Percentiles rank a stretch among this genome's conserved stretches.
Conservation (phyloP, 192 early-diverging fungal genomes). For the Backusella westeae region DNA sequence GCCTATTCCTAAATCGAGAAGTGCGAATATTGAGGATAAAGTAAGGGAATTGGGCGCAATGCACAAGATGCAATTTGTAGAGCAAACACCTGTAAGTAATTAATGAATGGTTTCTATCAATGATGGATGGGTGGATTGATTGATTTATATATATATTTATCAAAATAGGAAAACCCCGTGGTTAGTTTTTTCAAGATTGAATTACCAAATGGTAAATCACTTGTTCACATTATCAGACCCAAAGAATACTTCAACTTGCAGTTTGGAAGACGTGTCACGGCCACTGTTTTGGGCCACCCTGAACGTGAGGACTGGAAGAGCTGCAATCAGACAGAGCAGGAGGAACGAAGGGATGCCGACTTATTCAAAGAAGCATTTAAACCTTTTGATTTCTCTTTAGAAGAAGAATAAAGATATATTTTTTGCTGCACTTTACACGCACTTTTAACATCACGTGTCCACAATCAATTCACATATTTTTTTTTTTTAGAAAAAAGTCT, state of each 20-base stretch:
- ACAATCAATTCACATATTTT: too few relatives aligned
- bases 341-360: conserved; percentile 50
- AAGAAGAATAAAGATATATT: neutral
- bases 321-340: conserved; percentile 62
- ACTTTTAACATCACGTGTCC: neutral
- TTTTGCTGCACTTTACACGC: too few relatives aligned
- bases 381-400: conserved; percentile 43
- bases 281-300: conserved; percentile 61
- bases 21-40: conserved; percentile 32
- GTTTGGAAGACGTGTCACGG: conserved; percentile 70
- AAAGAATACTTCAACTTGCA: conserved; percentile 66
- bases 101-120: too few relatives aligned
- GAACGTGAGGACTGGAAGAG: conserved; percentile 81
- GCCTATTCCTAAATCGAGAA: conserved; percentile 50
- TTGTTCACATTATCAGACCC: conserved; percentile 44
- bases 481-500: neutral
- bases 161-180: conserved; percentile 17
- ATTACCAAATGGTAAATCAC: conserved; percentile 43
- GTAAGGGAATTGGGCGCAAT: conserved; percentile 44
- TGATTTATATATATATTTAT: neutral
- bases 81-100: conserved; percentile 25
- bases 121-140: too few relatives aligned
- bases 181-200: conserved; percentile 56
- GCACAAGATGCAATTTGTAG: conserved; percentile 38
- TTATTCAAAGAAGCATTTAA: conserved; percentile 44